A percentile compares a stretch with the other conserved stretches of the same genome.
Conservation (phyloP, 2,329 filamentous ascomycete species). For the Xylaria polymorpha region DNA sequence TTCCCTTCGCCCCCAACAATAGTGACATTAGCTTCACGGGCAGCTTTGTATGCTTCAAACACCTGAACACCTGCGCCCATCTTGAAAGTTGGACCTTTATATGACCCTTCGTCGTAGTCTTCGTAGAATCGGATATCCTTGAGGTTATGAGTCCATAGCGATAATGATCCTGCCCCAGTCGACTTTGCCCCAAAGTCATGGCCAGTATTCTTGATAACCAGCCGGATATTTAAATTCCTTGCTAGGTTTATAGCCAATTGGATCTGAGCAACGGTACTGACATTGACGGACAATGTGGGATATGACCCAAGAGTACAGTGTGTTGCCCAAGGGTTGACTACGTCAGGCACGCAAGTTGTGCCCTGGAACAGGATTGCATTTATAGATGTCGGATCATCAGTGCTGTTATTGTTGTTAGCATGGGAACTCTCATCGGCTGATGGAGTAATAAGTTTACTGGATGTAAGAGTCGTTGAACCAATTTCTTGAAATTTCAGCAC, state of each 20-base stretch:
- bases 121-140: conserved; percentile 46
- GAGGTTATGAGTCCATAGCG: conserved; percentile 48
- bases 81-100: conserved; percentile 47
- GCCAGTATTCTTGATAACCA: conserved; percentile 48
- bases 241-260: conserved; percentile 47
- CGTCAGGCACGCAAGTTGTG: conserved; percentile 45
- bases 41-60: conserved; percentile 46
- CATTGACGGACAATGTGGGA: conserved; percentile 46
- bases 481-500: conserved; percentile 44
- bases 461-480: conserved; percentile 47
- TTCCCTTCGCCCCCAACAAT: conserved; percentile 45
- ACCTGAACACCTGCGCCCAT: conserved; percentile 47
- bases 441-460: conserved; percentile 38
- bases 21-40: conserved; percentile 42
- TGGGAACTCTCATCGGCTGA: background rate
- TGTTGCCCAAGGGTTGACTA: conserved; percentile 42
- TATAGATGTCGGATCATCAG: conserved; percentile 48
- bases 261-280: conserved; percentile 45
- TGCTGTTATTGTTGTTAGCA: conserved; percentile 36
- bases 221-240: conserved; percentile 45
- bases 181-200: conserved; percentile 48
- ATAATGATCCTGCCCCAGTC: conserved; percentile 45
- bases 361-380: conserved; percentile 46
- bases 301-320: conserved; percentile 47
- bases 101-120: conserved; percentile 44